Conservation (phyloP, 192 early-diverging fungal species). For the Linnemannia hyalina region DNA sequence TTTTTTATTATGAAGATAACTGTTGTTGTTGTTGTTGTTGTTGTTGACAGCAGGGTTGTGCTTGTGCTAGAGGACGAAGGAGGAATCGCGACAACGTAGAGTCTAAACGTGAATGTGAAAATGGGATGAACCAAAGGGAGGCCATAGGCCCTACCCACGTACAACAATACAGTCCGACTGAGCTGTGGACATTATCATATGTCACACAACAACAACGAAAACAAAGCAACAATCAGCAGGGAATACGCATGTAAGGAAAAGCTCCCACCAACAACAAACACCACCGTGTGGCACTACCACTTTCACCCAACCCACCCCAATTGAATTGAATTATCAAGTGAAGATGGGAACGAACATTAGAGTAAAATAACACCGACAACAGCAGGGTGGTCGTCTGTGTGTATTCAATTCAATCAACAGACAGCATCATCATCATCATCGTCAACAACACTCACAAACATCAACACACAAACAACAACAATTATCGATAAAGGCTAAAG, state of each 20-base stretch:
- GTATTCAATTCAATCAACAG: no score
- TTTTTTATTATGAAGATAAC: no score
- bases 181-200: constrained; percentile 4
- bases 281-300: neutral
- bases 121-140: neutral
- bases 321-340: neutral
- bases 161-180: neutral
- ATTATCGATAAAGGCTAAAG: no score
- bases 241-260: neutral
- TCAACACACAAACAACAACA: no score
- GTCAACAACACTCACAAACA: no score
- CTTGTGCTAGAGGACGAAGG: neutral
- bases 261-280: no score
- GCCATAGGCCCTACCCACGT: neutral
- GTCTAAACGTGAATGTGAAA: neutral
- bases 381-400: no score
- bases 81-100: neutral
- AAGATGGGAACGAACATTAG: neutral
- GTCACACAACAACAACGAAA: neutral
- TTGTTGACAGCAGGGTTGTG: neutral
- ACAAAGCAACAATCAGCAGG: neutral
- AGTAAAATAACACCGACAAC: no score
- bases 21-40: no score
- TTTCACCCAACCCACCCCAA: neutral
- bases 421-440: no score